phyloP scores from a whole-genome alignment of 2,329 filamentous ascomycete genomes.

The Exophiala viscosa region DNA sequence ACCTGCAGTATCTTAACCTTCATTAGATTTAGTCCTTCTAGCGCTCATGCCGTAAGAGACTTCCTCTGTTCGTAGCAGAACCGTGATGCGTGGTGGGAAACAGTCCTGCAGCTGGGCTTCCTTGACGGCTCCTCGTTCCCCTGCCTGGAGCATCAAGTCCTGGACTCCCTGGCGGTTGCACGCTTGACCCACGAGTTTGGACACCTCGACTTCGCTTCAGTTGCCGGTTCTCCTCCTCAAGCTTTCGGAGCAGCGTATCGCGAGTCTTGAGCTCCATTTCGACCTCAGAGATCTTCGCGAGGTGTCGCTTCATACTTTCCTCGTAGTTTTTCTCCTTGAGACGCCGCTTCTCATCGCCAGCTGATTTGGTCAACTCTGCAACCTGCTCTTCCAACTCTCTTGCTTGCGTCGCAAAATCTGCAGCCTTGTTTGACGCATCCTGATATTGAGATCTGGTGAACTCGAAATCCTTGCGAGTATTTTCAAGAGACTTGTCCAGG shows the following conservation, averaged over 20 bases:
- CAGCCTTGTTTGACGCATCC: conserved; percentile 43
- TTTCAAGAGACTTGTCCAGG: conserved; percentile 38
- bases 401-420: conserved; percentile 39
- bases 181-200: conserved; percentile 30
- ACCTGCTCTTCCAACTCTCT: conserved; percentile 38
- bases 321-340: conserved; percentile 39
- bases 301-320: conserved; percentile 34
- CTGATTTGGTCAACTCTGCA: conserved; percentile 36
- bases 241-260: conserved; percentile 39
- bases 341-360: conserved; percentile 35
- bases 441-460: conserved; percentile 48
- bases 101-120: conserved; percentile 23
- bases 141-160: conserved; percentile 14
- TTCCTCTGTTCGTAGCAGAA: conserved; percentile 12
- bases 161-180: conserved; percentile 28
- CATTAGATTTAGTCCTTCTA: neutral
- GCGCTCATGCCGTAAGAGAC: conserved; percentile 20
- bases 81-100: conserved; percentile 10
- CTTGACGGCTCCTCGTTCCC: conserved; percentile 25
- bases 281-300: conserved; percentile 38
- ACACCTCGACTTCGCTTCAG: conserved; percentile 37
- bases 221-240: conserved; percentile 45
- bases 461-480: conserved; percentile 42
- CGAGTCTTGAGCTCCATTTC: conserved; percentile 36
- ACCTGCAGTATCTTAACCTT: no score